These are phyloP conservation scores for Sporothrix phasma DNA, from an alignment of 2,329 filamentous ascomycete genomes.

Conservation along the genomic window DNA sequence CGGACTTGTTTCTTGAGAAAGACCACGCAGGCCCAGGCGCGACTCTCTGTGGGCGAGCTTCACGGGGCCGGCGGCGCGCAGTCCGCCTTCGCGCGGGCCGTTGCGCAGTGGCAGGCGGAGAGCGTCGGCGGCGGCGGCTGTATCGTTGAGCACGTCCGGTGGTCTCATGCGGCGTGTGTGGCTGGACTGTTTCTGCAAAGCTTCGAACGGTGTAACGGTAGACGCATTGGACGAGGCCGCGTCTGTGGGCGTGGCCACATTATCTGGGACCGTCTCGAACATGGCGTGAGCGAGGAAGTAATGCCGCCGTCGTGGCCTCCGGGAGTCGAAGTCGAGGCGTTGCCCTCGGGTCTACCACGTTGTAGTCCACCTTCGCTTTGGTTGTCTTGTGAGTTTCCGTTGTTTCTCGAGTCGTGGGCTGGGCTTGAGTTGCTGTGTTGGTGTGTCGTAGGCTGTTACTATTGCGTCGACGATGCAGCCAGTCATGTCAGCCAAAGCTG, in stretches of 20 bases:
- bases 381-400: neutral
- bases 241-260: neutral
- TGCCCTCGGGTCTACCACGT: neutral
- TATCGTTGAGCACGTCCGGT: slow-evolving; percentile 26
- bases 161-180: slow-evolving; percentile 31
- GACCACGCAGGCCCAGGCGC: slow-evolving; percentile 39
- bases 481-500: neutral
- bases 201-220: slow-evolving; percentile 1
- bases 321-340: neutral
- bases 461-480: neutral
- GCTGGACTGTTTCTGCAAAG: slow-evolving; percentile 22
- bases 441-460: neutral
- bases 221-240: neutral
- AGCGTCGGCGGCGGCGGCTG: slow-evolving; percentile 26
- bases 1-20: slow-evolving; percentile 32
- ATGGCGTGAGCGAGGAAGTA: neutral
- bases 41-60: slow-evolving; percentile 41
- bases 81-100: neutral
- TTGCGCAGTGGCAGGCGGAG: slow-evolving; percentile 34
- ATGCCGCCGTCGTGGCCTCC: neutral
- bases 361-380: neutral
- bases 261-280: neutral
- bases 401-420: neutral
- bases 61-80: slow-evolving; percentile 20
- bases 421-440: neutral